Evolutionary conservation across 2,329 filamentous ascomycete genomes (phyloP), one percentile per base, ranked within the genome.

Genomic region (Dryadomyces quercivorus): DNA sequence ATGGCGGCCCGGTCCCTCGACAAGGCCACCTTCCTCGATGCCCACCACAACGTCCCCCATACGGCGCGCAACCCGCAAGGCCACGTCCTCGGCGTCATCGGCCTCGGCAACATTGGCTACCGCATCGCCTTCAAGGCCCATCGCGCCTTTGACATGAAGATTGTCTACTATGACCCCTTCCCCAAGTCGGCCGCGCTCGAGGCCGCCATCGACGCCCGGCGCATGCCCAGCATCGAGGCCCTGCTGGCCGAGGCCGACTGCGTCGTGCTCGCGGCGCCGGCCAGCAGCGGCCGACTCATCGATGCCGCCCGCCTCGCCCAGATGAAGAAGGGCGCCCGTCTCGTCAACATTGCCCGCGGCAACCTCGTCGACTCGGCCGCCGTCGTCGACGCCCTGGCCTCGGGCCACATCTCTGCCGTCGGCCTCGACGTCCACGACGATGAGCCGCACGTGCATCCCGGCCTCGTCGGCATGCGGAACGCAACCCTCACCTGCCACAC

Each of bases 101-200:
- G 86, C 0, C 72, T 89, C 2, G 85, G 85, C 2, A 81, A 83
- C 57, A 82, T 85, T 57, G 81, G 82, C 2, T 77, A 76, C 59
- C 72, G 72, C 40, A 75, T 89, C 20, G 85, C 82, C 50, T 77
- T 75, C 48, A 85, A 83, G 60, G 77, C 75, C 0, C 65, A 68
- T 26, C 58, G 64, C 0, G 75, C 72, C 0, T 75, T 83, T 45
- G 75, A 74, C 7, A 82, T 85, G 79, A 68, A 71, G 22, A 75
- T 84, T 50, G 60, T 69, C n/a, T 81, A 81, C 53, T 69, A 74
- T 49, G 78, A 81, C 57, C 65, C 77, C 0, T 59, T 68, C 4
- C 63, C 66, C 15, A 68, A 74, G 56, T 58, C 65, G 0, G 51
- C 63, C 2, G 67, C 70, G 22, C 62, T 72, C 6, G 77, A 80